A percentile compares a stretch with the other conserved stretches of the same genome.
These are phyloP conservation scores for Avicennia marina DNA, from an alignment of 257 asterid species.

Conservation along the genomic window DNA sequence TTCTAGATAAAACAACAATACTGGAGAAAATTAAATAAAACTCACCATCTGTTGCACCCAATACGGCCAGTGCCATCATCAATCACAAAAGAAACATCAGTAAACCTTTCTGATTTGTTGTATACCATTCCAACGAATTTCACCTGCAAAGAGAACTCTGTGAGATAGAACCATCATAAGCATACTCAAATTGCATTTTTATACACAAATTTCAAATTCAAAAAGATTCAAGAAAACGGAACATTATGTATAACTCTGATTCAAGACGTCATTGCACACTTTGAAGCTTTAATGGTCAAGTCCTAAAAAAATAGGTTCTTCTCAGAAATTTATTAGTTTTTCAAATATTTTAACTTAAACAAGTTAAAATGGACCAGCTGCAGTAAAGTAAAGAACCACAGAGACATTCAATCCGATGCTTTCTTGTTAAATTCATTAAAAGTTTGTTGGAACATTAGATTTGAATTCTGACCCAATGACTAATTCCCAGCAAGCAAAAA, in stretches of 20 bases:
- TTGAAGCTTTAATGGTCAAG: no score
- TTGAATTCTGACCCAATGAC: no score
- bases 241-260: neutral
- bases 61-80: slow-evolving; percentile 96
- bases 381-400: no score
- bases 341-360: no score
- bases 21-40: neutral
- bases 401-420: no score
- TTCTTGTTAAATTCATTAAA: neutral
- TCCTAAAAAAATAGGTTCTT: no score
- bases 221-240: neutral
- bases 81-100: slow-evolving; percentile 57
- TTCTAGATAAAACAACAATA: neutral
- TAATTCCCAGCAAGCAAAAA: no score
- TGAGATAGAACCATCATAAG: neutral
- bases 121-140: slow-evolving; percentile 68
- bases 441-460: neutral
- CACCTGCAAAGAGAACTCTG: slow-evolving; percentile 39
- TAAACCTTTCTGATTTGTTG: slow-evolving; percentile 48
- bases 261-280: no score
- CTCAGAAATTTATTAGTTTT: no score
- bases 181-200: neutral
- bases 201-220: neutral
- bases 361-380: no score
- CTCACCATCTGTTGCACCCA: slow-evolving; percentile 70